A percentile compares a stretch with the other conserved stretches of the same genome.
phyloP scores from a whole-genome alignment of 176 grass and related monocot genomes.

The Cenchrus purpureus region DNA sequence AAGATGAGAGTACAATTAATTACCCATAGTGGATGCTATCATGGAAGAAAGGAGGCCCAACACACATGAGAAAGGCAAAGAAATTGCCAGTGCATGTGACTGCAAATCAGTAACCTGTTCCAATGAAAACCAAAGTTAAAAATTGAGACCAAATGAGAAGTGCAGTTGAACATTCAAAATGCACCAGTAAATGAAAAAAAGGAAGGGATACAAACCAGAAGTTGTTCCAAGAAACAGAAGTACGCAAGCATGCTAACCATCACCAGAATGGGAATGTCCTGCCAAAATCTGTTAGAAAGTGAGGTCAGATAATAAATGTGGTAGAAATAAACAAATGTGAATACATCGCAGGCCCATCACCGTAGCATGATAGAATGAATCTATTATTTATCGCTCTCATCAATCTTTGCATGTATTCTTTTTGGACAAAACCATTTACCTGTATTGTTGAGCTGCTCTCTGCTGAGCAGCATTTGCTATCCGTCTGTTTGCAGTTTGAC shows the following conservation, averaged over 20 bases:
- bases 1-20: constrained; percentile 25
- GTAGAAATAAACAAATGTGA: background rate
- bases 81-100: constrained; percentile 82
- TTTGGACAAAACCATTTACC: constrained; percentile 37
- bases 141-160: constrained; percentile 1
- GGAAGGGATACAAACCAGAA: constrained; percentile 65
- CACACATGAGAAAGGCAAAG: constrained; percentile 94
- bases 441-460: constrained; percentile 67
- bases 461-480: constrained; percentile 64
- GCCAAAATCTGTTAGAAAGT: constrained; percentile 79
- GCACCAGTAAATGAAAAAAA: constrained; percentile 27
- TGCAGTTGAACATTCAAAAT: constrained; percentile 16
- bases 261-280: constrained; percentile 93
- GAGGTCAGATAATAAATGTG: constrained; percentile 28
- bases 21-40: constrained; percentile 96
- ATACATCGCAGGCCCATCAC: background rate
- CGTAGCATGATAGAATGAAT: background rate
- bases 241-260: constrained; percentile 99
- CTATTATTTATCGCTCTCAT: background rate
- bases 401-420: background rate
- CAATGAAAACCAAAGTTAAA: constrained; percentile 24
- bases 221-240: constrained; percentile 99
- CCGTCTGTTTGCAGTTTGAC: constrained; percentile 63
- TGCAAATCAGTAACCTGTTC: constrained; percentile 68
- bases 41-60: constrained; percentile 96